phyloP scores from a whole-genome alignment of 106 monocot species.

The Ottelia alismoides region DNA sequence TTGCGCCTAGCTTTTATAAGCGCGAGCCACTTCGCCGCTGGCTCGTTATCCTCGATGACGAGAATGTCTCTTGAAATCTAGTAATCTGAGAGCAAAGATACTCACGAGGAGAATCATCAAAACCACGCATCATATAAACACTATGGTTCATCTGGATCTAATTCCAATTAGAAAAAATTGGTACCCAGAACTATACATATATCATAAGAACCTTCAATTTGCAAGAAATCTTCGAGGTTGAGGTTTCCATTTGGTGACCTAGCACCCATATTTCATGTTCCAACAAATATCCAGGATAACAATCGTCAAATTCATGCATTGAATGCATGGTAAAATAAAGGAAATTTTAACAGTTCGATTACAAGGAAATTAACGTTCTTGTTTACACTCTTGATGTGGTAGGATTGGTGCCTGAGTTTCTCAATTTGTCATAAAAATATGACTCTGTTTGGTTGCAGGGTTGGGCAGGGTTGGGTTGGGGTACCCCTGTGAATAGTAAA shows the following conservation, averaged over 20 bases:
- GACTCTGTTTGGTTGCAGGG: no score
- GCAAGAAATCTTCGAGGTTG: constrained; percentile 69
- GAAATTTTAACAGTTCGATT: not conserved
- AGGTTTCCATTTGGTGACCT: constrained; percentile 50
- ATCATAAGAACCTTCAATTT: constrained; percentile 67
- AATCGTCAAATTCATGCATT: no score
- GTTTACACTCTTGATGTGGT: constrained; percentile 40
- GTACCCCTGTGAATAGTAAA: no score
- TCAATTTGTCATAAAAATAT: no score
- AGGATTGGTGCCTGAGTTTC: constrained; percentile 1
- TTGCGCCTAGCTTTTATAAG: constrained; percentile 54
- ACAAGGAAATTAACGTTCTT: no score
- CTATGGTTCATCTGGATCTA: no score
- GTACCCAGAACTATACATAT: no score
- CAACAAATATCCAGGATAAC: constrained; percentile 68
- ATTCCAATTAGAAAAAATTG: no score
- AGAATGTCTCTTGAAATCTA: constrained; percentile 96
- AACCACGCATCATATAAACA: no score
- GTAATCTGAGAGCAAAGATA: constrained; percentile 3
- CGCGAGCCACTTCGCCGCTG: constrained; percentile 60
- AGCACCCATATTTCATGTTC: constrained; percentile 88
- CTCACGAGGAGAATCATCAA: no score
- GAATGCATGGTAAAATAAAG: not conserved
- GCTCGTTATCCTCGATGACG: constrained; percentile 74
- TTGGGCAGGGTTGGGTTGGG: no score